Conservation (phyloP, 2,329 filamentous ascomycete species). For the Herpotrichia juniperi region DNA sequence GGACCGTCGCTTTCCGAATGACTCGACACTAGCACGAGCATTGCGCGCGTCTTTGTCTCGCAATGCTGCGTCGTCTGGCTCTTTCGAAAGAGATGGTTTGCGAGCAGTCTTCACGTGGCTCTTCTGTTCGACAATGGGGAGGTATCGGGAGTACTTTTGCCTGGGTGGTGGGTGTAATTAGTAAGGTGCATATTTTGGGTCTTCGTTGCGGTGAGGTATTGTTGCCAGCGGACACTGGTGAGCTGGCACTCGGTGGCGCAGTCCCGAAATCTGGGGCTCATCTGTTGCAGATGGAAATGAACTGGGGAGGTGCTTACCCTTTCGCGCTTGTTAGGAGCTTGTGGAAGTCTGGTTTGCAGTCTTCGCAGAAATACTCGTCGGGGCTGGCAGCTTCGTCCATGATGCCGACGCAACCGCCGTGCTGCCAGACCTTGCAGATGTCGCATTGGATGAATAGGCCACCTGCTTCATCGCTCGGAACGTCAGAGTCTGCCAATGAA, state of each 20-base stretch:
- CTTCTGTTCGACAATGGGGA: conserved; percentile 63
- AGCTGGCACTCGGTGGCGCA: not conserved
- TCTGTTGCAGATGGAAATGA: conserved; percentile 22
- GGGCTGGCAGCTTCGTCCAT: conserved; percentile 92
- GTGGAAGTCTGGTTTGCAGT: conserved; percentile 90
- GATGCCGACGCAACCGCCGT: conserved; percentile 96
- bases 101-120: conserved; percentile 56
- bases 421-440: conserved; percentile 97
- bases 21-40: conserved; percentile 60
- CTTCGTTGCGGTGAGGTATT: not conserved
- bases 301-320: conserved; percentile 68
- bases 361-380: conserved; percentile 97
- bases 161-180: conserved; percentile 45
- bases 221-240: not conserved
- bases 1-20: conserved; percentile 80
- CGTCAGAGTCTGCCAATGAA: conserved; percentile 62
- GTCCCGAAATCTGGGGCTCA: not conserved
- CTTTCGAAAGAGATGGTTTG: conserved; percentile 70
- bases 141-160: conserved; percentile 67
- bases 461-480: conserved; percentile 74
- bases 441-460: conserved; percentile 99
- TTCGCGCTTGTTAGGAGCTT: conserved; percentile 79
- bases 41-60: conserved; percentile 62
- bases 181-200: not conserved
- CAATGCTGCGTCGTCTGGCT: conserved; percentile 61